Percentiles rank a stretch among this genome's conserved stretches.
These are phyloP conservation scores for Oryza coarctata DNA, from an alignment of 176 grass and related monocot species.

Conservation along the genomic window DNA sequence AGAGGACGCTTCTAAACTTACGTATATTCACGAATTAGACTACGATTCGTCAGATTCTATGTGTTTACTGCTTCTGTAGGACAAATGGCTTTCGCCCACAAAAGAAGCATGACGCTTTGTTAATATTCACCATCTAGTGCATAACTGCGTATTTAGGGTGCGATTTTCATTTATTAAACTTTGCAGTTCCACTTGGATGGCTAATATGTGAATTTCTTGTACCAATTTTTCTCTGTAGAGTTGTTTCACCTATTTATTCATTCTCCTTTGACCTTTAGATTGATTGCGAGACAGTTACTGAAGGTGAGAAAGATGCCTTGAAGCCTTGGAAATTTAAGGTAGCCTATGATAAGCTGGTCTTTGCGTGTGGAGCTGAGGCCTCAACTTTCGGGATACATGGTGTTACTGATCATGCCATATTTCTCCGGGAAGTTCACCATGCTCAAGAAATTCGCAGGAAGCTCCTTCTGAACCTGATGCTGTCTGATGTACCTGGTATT, in stretches of 20 bases:
- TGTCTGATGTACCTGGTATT: constrained; percentile 88
- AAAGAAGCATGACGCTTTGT: neutral
- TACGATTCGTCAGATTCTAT: neutral
- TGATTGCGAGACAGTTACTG: constrained; percentile 83
- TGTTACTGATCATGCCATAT: constrained; percentile 83
- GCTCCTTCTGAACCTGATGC: constrained; percentile 94
- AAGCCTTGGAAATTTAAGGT: constrained; percentile 94
- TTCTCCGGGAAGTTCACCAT: constrained; percentile 91
- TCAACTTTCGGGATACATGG: constrained; percentile 83
- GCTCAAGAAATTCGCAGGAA: constrained; percentile 94
- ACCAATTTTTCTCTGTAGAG: neutral
- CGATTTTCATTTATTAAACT: neutral
- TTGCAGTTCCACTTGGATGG: neutral
- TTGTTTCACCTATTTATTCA: constrained; percentile 21
- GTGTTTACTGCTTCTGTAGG: neutral
- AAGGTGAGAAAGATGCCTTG: constrained; percentile 48
- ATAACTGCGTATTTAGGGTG: neutral
- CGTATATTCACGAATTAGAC: neutral
- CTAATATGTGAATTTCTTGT: neutral
- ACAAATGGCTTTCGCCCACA: neutral
- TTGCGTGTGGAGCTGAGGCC: constrained; percentile 90
- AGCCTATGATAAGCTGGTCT: constrained; percentile 88
- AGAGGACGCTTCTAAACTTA: neutral
- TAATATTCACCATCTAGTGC: neutral
- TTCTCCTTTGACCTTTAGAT: constrained; percentile 50